A percentile compares a stretch with the other conserved stretches of the same genome.
Conservation (phyloP, 441 rosid genomes). For the Lepidium campestre region DNA sequence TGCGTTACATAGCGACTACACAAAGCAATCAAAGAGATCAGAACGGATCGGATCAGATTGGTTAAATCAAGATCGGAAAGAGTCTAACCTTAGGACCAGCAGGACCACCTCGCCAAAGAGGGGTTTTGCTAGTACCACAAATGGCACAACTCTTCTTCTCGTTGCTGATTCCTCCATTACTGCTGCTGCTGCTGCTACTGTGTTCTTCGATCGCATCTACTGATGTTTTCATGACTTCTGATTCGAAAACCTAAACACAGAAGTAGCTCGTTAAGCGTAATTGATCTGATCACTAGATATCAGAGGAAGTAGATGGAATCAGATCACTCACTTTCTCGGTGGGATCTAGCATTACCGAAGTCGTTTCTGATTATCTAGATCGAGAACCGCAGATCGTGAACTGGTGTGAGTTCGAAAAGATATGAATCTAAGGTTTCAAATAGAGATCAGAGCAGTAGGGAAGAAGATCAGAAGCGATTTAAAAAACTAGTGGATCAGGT, state of each 20-base stretch:
- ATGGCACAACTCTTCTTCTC: constrained; percentile 75
- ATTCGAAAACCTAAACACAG: not conserved
- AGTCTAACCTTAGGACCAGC: constrained; percentile 86
- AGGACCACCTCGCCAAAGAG: constrained; percentile 95
- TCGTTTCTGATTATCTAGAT: not conserved
- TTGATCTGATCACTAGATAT: not conserved
- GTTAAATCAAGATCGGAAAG: not conserved
- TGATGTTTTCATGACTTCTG: constrained; percentile 11
- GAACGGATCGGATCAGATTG: not conserved
- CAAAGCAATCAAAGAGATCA: not conserved
- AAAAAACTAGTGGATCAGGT: not conserved
- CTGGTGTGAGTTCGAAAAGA: not conserved
- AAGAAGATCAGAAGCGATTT: not conserved
- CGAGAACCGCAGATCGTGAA: constrained; percentile 5
- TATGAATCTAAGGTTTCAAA: not conserved
- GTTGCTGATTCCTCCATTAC: constrained; percentile 13
- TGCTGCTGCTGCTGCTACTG: not conserved
- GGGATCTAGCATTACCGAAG: constrained; percentile 8
- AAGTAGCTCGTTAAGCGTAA: not conserved
- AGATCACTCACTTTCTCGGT: constrained; percentile 22
- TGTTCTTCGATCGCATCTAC: constrained; percentile 6
- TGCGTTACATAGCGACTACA: constrained; percentile 87
- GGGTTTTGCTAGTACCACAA: constrained; percentile 87
- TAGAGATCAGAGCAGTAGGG: not conserved
- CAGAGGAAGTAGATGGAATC: not conserved